Conservation (phyloP, 345 rosid species). For the Odontarrhena argentea region DNA sequence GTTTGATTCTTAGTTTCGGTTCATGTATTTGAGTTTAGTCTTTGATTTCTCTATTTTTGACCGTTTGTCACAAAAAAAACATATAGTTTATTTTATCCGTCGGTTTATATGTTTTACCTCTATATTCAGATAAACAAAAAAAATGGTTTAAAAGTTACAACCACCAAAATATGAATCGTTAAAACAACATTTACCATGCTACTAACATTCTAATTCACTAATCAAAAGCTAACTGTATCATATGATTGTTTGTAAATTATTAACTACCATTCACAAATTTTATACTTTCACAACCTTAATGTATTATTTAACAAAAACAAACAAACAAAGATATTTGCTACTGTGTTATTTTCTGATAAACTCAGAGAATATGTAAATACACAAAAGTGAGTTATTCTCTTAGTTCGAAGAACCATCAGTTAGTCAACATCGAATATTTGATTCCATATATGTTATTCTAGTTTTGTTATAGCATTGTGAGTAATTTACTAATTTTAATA, state of each 20-base stretch:
- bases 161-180: background rate
- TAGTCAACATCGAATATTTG: slow-evolving; percentile 39
- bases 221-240: background rate
- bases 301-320: background rate
- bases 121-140: too few relatives aligned
- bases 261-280: background rate
- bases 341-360: background rate
- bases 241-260: background rate
- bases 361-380: slow-evolving; percentile 14
- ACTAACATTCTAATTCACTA: slow-evolving; percentile 6
- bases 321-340: background rate
- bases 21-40: too few relatives aligned
- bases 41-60: too few relatives aligned
- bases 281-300: background rate
- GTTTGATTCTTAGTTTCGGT: too few relatives aligned
- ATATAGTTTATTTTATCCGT: too few relatives aligned
- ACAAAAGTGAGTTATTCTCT: slow-evolving; percentile 11
- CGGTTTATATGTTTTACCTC: too few relatives aligned
- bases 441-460: slow-evolving; percentile 14
- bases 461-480: slow-evolving; percentile 31
- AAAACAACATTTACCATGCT: background rate
- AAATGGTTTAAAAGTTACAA: background rate
- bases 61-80: too few relatives aligned
- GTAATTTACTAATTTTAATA: slow-evolving; percentile 12
- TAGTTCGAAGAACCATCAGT: slow-evolving; percentile 26